Conservation (phyloP, 495 filamentous ascomycete species). For the Cairneyella variabilis region DNA sequence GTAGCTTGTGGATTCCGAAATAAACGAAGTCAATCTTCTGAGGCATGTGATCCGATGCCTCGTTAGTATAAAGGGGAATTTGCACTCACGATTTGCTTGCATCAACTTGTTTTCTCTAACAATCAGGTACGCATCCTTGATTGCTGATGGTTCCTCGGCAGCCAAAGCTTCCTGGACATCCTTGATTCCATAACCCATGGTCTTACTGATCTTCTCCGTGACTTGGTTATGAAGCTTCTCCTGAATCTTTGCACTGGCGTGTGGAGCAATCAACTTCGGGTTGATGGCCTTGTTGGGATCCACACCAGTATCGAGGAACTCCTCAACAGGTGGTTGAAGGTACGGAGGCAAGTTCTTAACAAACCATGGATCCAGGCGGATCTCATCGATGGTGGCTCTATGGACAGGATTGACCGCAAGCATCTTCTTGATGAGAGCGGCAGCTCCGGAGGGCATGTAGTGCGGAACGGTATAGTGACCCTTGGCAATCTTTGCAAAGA, state of each 20-base stretch:
- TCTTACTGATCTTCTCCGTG: conserved; percentile 91
- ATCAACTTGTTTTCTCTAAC: conserved; percentile 97
- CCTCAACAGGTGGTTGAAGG: conserved; percentile 83
- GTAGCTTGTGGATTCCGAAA: neutral
- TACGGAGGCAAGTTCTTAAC: conserved; percentile 79
- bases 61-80: neutral
- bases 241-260: conserved; percentile 71
- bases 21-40: neutral
- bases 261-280: conserved; percentile 68
- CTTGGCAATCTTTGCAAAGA: conserved; percentile 86
- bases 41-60: neutral
- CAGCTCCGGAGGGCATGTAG: conserved; percentile 85
- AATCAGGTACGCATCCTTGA: conserved; percentile 98
- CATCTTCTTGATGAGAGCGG: conserved; percentile 84
- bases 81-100: conserved; percentile 82
- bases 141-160: conserved; percentile 89
- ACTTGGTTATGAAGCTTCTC: conserved; percentile 89
- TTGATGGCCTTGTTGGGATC: conserved; percentile 88
- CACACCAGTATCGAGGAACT: conserved; percentile 88
- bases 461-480: conserved; percentile 85
- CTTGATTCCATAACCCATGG: conserved; percentile 92
- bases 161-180: conserved; percentile 93
- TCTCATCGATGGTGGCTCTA: conserved; percentile 88
- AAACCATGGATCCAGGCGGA: conserved; percentile 94
- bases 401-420: conserved; percentile 92